Conservation (phyloP, 306 rosid genomes). For the Echinosophora koreensis region DNA sequence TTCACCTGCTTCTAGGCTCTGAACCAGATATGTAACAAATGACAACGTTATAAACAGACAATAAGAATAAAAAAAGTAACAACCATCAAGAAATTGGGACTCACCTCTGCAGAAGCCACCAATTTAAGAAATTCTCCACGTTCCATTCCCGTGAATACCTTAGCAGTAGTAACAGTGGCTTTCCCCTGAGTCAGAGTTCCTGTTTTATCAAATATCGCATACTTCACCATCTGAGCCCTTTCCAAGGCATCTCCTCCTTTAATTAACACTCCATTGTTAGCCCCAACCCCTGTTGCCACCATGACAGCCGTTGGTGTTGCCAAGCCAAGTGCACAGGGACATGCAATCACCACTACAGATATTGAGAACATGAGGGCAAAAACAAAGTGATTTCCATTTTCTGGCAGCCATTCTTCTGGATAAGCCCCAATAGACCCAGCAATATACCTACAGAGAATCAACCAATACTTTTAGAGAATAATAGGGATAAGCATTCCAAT, state of each 20-base stretch:
- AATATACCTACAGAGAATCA: constrained; percentile 65
- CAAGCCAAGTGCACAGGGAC: constrained; percentile 99
- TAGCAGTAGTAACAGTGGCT: constrained; percentile 83
- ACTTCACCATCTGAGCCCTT: constrained; percentile 89
- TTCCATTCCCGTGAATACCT: constrained; percentile 81
- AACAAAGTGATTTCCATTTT: constrained; percentile 90
- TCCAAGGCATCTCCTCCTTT: constrained; percentile 99
- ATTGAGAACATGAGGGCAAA: constrained; percentile 97
- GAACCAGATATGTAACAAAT: constrained; percentile 26
- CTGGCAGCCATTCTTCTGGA: constrained; percentile 88
- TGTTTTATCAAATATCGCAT: constrained; percentile 94
- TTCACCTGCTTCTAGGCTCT: constrained; percentile 18
- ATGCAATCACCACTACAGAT: constrained; percentile 94
- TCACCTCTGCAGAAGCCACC: constrained; percentile 99
- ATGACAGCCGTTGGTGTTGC: constrained; percentile 99
- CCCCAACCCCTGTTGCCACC: constrained; percentile 99
- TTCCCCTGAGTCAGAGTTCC: constrained; percentile 99
- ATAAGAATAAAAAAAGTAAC: constrained; percentile 8
- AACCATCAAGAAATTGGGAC: constrained; percentile 38
- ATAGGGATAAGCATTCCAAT: constrained; percentile 36
- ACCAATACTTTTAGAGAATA: constrained; percentile 24
- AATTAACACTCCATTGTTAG: constrained; percentile 91
- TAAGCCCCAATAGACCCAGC: constrained; percentile 87
- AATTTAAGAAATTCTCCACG: constrained; percentile 90
- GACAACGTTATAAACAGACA: constrained; percentile 4